Percentiles rank a stretch among this genome's conserved stretches.
Evolutionary conservation across 75 land plant species (phyloP).

Genomic region (Chamaecyparis obtusa): DNA sequence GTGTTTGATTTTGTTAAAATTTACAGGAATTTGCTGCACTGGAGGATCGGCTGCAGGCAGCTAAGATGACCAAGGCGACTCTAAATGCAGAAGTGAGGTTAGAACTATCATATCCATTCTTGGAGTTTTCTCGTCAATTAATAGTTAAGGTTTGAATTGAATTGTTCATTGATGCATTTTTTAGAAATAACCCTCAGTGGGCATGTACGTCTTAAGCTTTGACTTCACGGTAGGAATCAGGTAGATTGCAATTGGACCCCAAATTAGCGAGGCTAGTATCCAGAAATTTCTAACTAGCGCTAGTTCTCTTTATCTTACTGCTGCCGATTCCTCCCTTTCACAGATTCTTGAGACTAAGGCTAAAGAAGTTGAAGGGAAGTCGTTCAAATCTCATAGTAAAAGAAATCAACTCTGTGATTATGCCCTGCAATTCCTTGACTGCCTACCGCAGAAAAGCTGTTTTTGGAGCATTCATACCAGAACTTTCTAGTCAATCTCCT

Average conservation of each 20-base stretch:
- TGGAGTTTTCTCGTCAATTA: not conserved
- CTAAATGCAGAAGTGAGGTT: constrained; percentile 8
- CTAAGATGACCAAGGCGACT: not conserved
- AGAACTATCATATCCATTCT: not conserved
- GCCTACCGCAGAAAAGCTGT: not conserved
- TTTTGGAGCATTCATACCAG: not conserved
- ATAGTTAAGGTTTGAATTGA: not conserved
- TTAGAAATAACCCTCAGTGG: not conserved
- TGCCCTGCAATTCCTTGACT: not conserved
- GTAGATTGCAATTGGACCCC: not conserved
- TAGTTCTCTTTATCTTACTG: not conserved
- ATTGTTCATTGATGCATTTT: not conserved
- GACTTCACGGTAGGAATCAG: too few species aligned
- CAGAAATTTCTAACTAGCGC: not conserved
- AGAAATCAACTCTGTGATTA: not conserved
- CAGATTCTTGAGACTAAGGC: not conserved
- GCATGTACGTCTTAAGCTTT: too few species aligned
- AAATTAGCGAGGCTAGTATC: not conserved
- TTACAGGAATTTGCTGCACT: not conserved
- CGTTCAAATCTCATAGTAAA: not conserved
- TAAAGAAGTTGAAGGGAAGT: not conserved
- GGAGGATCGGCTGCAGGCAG: not conserved
- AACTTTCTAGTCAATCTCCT: not conserved
- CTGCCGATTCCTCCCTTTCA: not conserved
- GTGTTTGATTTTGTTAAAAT: not conserved